Percentiles rank a stretch among this genome's conserved stretches.
Conservation (phyloP, 2,329 filamentous ascomycete genomes). For the Grosmannia clavigera region DNA sequence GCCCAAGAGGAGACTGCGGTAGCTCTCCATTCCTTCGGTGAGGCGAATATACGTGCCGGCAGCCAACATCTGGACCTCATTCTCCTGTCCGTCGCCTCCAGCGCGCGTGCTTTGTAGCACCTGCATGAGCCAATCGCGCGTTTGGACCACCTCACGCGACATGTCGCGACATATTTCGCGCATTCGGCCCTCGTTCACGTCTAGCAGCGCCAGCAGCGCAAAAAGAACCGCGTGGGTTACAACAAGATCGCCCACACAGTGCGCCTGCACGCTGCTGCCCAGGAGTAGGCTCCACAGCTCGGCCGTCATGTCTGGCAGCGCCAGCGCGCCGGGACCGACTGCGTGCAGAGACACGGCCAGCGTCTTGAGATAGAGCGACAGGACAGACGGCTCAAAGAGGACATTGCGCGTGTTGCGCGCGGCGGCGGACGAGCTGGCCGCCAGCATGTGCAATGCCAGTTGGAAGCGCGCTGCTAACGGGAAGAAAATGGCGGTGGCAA, state of each 20-base stretch:
- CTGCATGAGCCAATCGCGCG: conserved; percentile 65
- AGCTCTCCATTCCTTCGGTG: conserved; percentile 70
- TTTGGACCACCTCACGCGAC: conserved; percentile 69
- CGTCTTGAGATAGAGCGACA: conserved; percentile 75
- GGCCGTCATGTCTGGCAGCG: conserved; percentile 66
- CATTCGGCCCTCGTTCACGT: conserved; percentile 66
- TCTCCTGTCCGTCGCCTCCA: conserved; percentile 53
- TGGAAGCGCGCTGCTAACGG: conserved; percentile 75
- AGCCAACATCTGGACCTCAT: conserved; percentile 64
- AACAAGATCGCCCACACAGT: conserved; percentile 40
- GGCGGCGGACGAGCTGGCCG: conserved; percentile 12
- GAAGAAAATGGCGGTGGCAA: conserved; percentile 71
- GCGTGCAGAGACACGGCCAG: conserved; percentile 73
- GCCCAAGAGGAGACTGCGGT: conserved; percentile 65
- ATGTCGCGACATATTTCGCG: conserved; percentile 60
- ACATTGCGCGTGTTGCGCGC: conserved; percentile 37
- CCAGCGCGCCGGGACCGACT: conserved; percentile 64
- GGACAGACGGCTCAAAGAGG: conserved; percentile 60
- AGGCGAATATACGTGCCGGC: conserved; percentile 67
- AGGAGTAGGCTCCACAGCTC: conserved; percentile 81
- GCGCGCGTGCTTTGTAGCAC: conserved; percentile 55
- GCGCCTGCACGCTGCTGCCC: conserved; percentile 41
- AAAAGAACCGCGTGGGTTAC: conserved; percentile 68
- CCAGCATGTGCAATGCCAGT: conserved; percentile 36
- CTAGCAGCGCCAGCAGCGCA: conserved; percentile 65